These are phyloP conservation scores for Pichia sp. DNA, from an alignment of 1,139 yeast genomes.

Conservation along the genomic window DNA sequence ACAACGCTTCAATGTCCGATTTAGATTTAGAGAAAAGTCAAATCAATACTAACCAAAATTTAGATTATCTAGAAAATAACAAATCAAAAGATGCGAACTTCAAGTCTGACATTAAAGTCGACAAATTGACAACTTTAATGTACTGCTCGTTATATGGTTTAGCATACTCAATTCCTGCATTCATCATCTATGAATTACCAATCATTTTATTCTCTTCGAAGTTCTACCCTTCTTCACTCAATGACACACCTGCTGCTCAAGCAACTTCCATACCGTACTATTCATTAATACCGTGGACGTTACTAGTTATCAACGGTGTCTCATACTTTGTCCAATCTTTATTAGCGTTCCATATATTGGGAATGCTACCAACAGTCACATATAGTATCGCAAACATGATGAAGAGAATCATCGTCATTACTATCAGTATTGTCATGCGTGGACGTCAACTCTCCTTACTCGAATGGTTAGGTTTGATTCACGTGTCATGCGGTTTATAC, in stretches of 20 bases:
- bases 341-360: slow-evolving; percentile 84
- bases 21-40: slow-evolving; percentile 14
- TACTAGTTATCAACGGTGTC: slow-evolving; percentile 54
- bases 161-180: slow-evolving; percentile 70
- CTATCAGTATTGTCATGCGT: slow-evolving; percentile 80
- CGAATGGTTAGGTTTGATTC: slow-evolving; percentile 60
- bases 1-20: background rate
- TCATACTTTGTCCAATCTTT: slow-evolving; percentile 83
- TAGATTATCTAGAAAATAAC: background rate
- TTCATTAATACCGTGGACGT: slow-evolving; percentile 31
- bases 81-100: background rate
- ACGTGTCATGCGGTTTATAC: slow-evolving; percentile 44
- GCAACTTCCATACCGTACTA: slow-evolving; percentile 18
- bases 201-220: slow-evolving; percentile 18
- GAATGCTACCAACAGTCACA: slow-evolving; percentile 81
- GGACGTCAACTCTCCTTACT: slow-evolving; percentile 51
- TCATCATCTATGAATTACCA: slow-evolving; percentile 62
- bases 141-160: slow-evolving; percentile 85
- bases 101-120: slow-evolving; percentile 30
- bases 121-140: slow-evolving; percentile 77
- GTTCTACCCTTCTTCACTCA: slow-evolving; percentile 22
- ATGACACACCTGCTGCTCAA: slow-evolving; percentile 5
- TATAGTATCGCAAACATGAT: slow-evolving; percentile 87
- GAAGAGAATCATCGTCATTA: slow-evolving; percentile 82
- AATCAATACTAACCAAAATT: background rate